Evolutionary conservation across 108 stramenopile genomes (phyloP).

Genomic region (Craspedostauros australis): DNA sequence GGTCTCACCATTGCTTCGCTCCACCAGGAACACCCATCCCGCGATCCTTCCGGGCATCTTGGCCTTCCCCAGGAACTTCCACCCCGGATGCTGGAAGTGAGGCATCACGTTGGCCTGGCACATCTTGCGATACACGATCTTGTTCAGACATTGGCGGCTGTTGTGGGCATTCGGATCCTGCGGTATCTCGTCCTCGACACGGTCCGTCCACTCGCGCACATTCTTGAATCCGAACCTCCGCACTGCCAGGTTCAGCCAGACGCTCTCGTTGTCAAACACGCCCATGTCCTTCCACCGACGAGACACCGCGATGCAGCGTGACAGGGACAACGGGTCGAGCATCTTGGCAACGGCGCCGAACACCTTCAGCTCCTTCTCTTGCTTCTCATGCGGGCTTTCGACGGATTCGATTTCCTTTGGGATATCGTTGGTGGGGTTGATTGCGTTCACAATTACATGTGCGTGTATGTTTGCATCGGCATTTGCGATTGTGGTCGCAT

Average conservation of each 20-base stretch:
- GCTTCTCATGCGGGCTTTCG: too few relatives aligned
- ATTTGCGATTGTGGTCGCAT: too few relatives aligned
- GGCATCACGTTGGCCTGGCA: conserved; percentile 57
- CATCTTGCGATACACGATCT: conserved; percentile 53
- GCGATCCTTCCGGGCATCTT: conserved; percentile 46
- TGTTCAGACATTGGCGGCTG: too few relatives aligned
- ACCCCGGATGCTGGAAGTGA: conserved; percentile 29
- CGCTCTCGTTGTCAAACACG: conserved; percentile 35
- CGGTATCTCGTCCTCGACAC: conserved; percentile 33
- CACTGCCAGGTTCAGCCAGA: conserved; percentile 55
- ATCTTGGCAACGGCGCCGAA: conserved; percentile 14
- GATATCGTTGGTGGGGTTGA: too few relatives aligned
- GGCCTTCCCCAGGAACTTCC: conserved; percentile 43
- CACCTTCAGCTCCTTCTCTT: conserved; percentile 7
- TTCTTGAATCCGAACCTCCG: conserved; percentile 58
- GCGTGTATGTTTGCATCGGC: too few relatives aligned
- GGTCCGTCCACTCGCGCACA: conserved; percentile 66
- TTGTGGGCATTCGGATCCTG: not conserved
- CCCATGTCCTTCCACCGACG: conserved; percentile 35
- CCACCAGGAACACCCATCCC: conserved; percentile 70
- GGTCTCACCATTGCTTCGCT: conserved; percentile 83
- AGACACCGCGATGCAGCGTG: conserved; percentile 36
- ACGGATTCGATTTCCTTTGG: too few relatives aligned
- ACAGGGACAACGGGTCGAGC: conserved; percentile 56
- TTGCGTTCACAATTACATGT: too few relatives aligned